Evolutionary conservation across 352 stramenopile genomes (phyloP).

Genomic region (Phytophthora quininea): DNA sequence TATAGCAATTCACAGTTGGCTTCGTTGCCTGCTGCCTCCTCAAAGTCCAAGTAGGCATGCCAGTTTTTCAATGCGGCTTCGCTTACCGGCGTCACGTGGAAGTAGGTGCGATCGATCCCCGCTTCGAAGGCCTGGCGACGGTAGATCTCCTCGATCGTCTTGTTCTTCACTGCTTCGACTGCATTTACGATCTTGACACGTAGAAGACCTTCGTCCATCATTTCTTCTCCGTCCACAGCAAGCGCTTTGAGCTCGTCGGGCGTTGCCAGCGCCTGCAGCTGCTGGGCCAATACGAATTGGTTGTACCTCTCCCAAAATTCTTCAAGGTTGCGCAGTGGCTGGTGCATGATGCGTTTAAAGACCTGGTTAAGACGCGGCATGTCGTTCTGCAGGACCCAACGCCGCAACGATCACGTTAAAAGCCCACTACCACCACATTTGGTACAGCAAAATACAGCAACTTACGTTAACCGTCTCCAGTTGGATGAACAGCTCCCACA

Average conservation of each 20-base stretch:
- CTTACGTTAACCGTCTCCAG: slow-evolving; percentile 80
- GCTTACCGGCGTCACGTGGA: slow-evolving; percentile 76
- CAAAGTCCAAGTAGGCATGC: slow-evolving; percentile 82
- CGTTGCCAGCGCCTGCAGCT: slow-evolving; percentile 65
- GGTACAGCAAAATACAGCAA: not conserved
- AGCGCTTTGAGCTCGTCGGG: slow-evolving; percentile 66
- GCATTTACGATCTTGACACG: slow-evolving; percentile 86
- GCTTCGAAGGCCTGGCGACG: slow-evolving; percentile 74
- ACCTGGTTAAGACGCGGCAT: slow-evolving; percentile 82
- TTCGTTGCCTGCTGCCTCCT: slow-evolving; percentile 61
- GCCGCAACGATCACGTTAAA: not conserved
- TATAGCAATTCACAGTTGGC: slow-evolving; percentile 70
- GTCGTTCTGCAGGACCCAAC: slow-evolving; percentile 58
- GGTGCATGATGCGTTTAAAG: slow-evolving; percentile 79
- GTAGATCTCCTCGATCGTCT: slow-evolving; percentile 64
- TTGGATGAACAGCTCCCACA: slow-evolving; percentile 84
- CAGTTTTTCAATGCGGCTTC: slow-evolving; percentile 78
- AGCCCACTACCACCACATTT: not conserved
- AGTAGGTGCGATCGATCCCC: slow-evolving; percentile 83
- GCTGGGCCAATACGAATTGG: slow-evolving; percentile 80
- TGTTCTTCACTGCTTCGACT: slow-evolving; percentile 76
- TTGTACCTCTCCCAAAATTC: slow-evolving; percentile 90
- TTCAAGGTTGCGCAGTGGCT: slow-evolving; percentile 76
- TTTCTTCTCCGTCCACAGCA: slow-evolving; percentile 50
- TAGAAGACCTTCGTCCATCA: slow-evolving; percentile 81